A percentile compares a stretch with the other conserved stretches of the same genome.
These are phyloP conservation scores for Naganishia cerealis DNA, from an alignment of 1,284 basidiomycete genomes.

Conservation along the genomic window DNA sequence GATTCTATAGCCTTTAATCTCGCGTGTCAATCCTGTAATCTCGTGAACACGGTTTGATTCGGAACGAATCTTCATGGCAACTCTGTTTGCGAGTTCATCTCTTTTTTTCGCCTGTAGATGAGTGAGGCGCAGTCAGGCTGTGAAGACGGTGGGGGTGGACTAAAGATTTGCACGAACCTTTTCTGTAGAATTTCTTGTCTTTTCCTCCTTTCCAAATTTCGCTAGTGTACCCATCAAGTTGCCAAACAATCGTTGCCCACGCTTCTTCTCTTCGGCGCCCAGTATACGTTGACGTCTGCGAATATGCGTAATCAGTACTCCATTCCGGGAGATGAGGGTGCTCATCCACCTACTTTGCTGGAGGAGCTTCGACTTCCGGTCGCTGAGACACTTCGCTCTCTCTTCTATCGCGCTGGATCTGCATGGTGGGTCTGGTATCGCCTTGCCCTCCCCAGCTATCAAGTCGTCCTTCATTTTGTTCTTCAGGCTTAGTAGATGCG, in stretches of 20 bases:
- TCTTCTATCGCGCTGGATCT: constrained; percentile 21
- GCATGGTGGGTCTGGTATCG: constrained; percentile 15
- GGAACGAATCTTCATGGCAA: constrained; percentile 46
- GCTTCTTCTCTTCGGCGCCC: constrained; percentile 47
- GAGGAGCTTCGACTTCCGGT: constrained; percentile 19
- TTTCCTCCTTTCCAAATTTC: constrained; percentile 53
- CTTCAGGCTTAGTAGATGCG: not conserved
- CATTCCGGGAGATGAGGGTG: not conserved
- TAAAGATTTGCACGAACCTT: constrained; percentile 41
- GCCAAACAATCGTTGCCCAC: constrained; percentile 50
- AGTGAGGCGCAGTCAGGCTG: not conserved
- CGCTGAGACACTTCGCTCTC: constrained; percentile 10
- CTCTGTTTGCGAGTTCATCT: constrained; percentile 48
- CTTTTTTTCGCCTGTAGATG: constrained; percentile 33
- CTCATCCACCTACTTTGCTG: constrained; percentile 13
- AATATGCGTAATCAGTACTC: not conserved
- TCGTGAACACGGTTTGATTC: constrained; percentile 47
- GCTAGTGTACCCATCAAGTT: constrained; percentile 53
- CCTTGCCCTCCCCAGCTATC: constrained; percentile 1
- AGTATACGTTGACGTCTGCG: constrained; percentile 44
- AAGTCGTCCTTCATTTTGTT: not conserved
- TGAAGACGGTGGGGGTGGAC: constrained; percentile 7
- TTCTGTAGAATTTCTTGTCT: constrained; percentile 43
- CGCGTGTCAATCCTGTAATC: constrained; percentile 46
- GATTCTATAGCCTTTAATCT: constrained; percentile 44